Evolutionary conservation across 2,329 filamentous ascomycete genomes (phyloP).

Genomic region (Hymenoscyphus fraxineus): DNA sequence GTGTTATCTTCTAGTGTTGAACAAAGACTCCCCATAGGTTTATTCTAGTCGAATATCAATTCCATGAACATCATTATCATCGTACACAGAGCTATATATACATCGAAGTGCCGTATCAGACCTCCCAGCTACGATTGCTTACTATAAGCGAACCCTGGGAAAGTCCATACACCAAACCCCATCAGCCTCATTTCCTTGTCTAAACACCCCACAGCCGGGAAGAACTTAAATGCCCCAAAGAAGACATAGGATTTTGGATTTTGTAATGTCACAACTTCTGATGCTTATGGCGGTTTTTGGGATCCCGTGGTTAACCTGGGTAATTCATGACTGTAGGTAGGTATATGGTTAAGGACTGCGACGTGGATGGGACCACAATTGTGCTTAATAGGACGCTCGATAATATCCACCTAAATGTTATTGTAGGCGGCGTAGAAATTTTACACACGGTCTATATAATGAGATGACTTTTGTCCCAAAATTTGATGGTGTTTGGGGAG

Average conservation of each 20-base stretch:
- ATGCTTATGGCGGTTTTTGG: slow-evolving; percentile 2
- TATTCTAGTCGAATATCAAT: too few relatives aligned
- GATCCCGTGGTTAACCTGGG: slow-evolving; percentile 4
- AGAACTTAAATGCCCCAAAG: slow-evolving; percentile 1
- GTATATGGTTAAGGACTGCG: slow-evolving; percentile 2
- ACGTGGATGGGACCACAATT: not conserved
- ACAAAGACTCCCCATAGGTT: too few relatives aligned
- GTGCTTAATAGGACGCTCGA: too few relatives aligned
- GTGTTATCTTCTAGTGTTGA: too few relatives aligned
- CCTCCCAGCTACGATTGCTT: not conserved
- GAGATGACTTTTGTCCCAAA: too few relatives aligned
- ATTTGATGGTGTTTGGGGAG: too few relatives aligned
- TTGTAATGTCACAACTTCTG: slow-evolving; percentile 6
- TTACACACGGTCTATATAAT: too few relatives aligned
- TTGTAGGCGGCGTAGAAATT: too few relatives aligned
- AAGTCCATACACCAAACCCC: not conserved
- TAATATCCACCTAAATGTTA: too few relatives aligned
- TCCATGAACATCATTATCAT: not conserved
- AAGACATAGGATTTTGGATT: slow-evolving; percentile 1
- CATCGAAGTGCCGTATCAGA: not conserved
- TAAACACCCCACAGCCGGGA: not conserved
- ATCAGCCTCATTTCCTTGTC: not conserved
- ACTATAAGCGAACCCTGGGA: not conserved
- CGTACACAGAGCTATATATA: not conserved
- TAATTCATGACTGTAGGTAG: not conserved